Evolutionary conservation across 768 basidiomycete genomes (phyloP).

Genomic region (Pleurotus ostreatus): DNA sequence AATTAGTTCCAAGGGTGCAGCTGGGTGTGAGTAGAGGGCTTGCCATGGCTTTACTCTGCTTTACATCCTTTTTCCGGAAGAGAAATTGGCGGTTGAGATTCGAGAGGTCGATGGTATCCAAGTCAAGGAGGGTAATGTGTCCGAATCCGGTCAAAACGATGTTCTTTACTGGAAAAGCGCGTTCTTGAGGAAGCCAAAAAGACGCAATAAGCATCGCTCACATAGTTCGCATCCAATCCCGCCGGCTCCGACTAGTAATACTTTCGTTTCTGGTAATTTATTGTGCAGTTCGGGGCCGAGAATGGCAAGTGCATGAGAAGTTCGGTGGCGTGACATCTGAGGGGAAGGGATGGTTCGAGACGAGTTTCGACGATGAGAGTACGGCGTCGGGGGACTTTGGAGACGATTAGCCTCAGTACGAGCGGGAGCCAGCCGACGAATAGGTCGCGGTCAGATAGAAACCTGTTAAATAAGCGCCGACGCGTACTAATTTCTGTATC

Average conservation of each 20-base stretch:
- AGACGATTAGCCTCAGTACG: too few relatives aligned
- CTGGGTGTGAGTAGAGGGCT: slow-evolving; percentile 17
- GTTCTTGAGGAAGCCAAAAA: background rate
- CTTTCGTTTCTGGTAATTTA: slow-evolving; percentile 57
- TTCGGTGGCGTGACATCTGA: slow-evolving; percentile 31
- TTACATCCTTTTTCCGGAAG: slow-evolving; percentile 95
- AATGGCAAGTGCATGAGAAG: slow-evolving; percentile 68
- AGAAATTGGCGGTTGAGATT: slow-evolving; percentile 97
- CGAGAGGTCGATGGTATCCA: slow-evolving; percentile 98
- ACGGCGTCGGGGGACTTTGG: too few relatives aligned
- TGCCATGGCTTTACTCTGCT: slow-evolving; percentile 92
- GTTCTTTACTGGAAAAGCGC: slow-evolving; percentile 74
- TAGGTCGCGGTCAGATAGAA: too few relatives aligned
- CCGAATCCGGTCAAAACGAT: slow-evolving; percentile 91
- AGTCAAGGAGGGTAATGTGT: slow-evolving; percentile 86
- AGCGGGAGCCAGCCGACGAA: too few relatives aligned
- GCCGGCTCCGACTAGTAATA: slow-evolving; percentile 91
- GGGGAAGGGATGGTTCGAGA: too few relatives aligned
- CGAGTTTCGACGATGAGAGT: too few relatives aligned
- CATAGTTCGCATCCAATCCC: slow-evolving; percentile 97
- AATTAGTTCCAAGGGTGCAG: background rate
- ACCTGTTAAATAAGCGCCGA: too few relatives aligned
- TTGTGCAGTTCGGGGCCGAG: slow-evolving; percentile 70
- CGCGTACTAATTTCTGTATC: too few relatives aligned
- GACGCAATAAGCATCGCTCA: slow-evolving; percentile 31